Base-by-base conservation (phyloP, 2,329 filamentous ascomycete genomes). In the Cercospora canescens region DNA sequence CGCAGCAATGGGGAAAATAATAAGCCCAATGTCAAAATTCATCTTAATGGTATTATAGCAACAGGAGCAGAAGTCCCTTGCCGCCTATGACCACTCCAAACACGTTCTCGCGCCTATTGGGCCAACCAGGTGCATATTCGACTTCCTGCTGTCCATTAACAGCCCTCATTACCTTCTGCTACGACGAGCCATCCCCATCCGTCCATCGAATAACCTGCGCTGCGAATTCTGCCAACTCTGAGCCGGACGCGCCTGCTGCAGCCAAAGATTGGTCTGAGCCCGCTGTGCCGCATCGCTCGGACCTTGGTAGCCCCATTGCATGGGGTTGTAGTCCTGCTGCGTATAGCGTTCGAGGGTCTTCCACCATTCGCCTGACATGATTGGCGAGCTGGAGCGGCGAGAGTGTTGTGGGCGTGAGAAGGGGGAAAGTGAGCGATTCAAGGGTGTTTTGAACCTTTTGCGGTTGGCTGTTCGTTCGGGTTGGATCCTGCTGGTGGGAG, bases 201-300 rank as follows among this genome's bases (percentile, higher is more conserved):
- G 12, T 5, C 57, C 35, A 41, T 41, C 57, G 16, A 28, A 45
- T 37, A 60, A 60, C 14, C 35, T 41, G 24, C 57, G 26, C 16
- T 60, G 57, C 57, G 28, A 28, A 28, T 60, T 37, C 39, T 60
- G 57, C 57, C 57, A 60, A 45, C 28, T 60, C 37, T 60, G 57
- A 24, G 57, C 57, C 37, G 21, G 57, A 7, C 37, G 34, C 35
- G 35, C 35, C 39, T 60, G 57, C 14, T 41, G 34, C 39, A 32
- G 28, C 57, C 57, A 60, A 8, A 60, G 3, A 24, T 60, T 60
- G 8, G 35, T 60, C 39, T 60, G 57, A 41, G 26, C 26, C 14
- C 39, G 57, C 39, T 60, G 57, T 48, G 24, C 57, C 9, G 57
- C 57, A 45, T 60, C 14, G 8, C 14, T 9, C 14, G 37, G 37